phyloP scores from a whole-genome alignment of 75 land plant genomes.

The Picea sitchensis region DNA sequence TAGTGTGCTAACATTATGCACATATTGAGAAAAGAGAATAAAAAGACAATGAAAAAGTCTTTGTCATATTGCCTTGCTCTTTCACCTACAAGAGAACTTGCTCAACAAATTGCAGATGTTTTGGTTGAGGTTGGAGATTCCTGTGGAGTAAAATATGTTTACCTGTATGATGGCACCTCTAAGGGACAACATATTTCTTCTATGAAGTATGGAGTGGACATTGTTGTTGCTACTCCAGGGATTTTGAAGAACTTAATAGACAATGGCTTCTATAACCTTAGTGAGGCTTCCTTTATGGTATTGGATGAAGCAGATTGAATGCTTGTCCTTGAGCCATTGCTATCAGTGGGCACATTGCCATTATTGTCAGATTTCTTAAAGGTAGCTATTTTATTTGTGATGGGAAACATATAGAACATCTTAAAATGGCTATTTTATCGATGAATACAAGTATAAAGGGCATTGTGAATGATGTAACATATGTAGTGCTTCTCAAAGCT shows the following conservation, averaged over 20 bases:
- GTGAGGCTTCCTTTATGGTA: slow-evolving; percentile 75
- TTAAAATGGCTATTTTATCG: too few relatives aligned
- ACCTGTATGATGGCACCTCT: slow-evolving; percentile 83
- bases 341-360: too few relatives aligned
- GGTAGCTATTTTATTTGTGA: too few relatives aligned
- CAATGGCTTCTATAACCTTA: slow-evolving; percentile 65
- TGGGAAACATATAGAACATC: too few relatives aligned
- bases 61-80: slow-evolving; percentile 76
- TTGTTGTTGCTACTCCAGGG: slow-evolving; percentile 89
- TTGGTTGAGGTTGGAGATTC: slow-evolving; percentile 65
- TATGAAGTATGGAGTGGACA: slow-evolving; percentile 71
- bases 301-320: too few relatives aligned
- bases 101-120: slow-evolving; percentile 85
- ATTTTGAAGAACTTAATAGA: slow-evolving; percentile 76
- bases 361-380: too few relatives aligned
- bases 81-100: slow-evolving; percentile 89
- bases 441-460: too few relatives aligned
- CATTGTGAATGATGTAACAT: too few relatives aligned
- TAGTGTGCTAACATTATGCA: slow-evolving; percentile 90
- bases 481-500: too few relatives aligned
- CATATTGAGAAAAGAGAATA: slow-evolving; percentile 51
- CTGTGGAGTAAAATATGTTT: slow-evolving; percentile 65
- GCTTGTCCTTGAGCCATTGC: too few relatives aligned
- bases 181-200: slow-evolving; percentile 77
- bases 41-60: slow-evolving; percentile 19